A percentile compares a stretch with the other conserved stretches of the same genome.
Conservation (phyloP, 257 asterid species). For the Ophiorrhiza pumila region DNA sequence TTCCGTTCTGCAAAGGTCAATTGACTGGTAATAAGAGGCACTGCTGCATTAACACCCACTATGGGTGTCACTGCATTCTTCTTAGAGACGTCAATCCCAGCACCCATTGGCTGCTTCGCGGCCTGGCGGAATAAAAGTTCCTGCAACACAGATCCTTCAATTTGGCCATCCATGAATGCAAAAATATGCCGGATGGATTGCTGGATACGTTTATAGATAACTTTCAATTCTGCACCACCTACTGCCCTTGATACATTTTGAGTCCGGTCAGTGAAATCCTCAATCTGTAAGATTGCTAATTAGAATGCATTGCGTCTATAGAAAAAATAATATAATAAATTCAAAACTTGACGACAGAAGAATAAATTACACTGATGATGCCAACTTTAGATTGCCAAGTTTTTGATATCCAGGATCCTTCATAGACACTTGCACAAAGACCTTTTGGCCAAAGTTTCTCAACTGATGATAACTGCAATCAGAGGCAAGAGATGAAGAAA, state of each 20-base stretch:
- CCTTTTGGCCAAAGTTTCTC: conserved; percentile 87
- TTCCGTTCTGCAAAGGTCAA: neutral
- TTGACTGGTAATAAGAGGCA: conserved; percentile 19
- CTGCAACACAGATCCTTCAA: conserved; percentile 39
- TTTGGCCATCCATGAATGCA: conserved; percentile 53
- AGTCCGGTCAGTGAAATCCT: conserved; percentile 72
- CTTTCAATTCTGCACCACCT: conserved; percentile 55
- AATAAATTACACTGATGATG: conserved; percentile 57
- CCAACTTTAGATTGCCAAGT: conserved; percentile 75
- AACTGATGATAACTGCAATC: conserved; percentile 69
- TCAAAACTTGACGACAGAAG: conserved; percentile 6
- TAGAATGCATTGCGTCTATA: conserved; percentile 13
- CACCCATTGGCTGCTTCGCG: conserved; percentile 24
- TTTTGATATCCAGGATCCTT: conserved; percentile 72
- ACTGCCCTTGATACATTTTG: conserved; percentile 96
- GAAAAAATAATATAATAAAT: neutral
- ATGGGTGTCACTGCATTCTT: conserved; percentile 5
- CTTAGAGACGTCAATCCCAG: conserved; percentile 18
- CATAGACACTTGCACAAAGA: conserved; percentile 70
- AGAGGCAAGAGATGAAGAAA: conserved; percentile 7
- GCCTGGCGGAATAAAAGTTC: conserved; percentile 57
- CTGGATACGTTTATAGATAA: conserved; percentile 59
- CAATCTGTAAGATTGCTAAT: conserved; percentile 52
- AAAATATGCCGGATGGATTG: conserved; percentile 38
- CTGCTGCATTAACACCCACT: neutral